These are phyloP conservation scores for Russula sp. DNA, from an alignment of 768 basidiomycete genomes.

Conservation along the genomic window DNA sequence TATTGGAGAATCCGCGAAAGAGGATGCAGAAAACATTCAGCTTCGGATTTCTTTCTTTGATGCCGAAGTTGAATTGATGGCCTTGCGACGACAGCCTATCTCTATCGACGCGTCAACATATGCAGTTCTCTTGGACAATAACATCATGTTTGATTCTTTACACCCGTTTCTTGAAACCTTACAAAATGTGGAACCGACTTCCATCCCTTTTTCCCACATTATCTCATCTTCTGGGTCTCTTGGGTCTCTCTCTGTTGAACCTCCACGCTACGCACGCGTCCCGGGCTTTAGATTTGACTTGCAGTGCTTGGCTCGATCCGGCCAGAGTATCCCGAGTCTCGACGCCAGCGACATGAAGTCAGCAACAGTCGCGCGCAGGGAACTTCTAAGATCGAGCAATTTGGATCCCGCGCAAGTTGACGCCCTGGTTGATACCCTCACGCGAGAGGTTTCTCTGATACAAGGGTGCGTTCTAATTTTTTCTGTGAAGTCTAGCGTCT, in stretches of 20 bases:
- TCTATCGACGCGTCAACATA: conserved; percentile 23
- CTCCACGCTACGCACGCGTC: background rate
- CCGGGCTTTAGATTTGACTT: conserved; percentile 56
- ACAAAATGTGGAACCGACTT: conserved; percentile 8
- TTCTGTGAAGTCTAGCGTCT: background rate
- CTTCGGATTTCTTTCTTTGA: conserved; percentile 60
- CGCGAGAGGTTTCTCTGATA: conserved; percentile 55
- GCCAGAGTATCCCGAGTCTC: conserved; percentile 34
- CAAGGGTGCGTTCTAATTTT: conserved; percentile 50
- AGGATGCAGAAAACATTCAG: conserved; percentile 32
- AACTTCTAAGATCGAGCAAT: conserved; percentile 41
- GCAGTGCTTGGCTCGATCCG: conserved; percentile 36
- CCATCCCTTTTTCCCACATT: conserved; percentile 9
- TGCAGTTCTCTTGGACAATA: conserved; percentile 19
- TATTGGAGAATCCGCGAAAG: conserved; percentile 39
- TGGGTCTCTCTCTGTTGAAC: background rate
- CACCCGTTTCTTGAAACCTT: conserved; percentile 10
- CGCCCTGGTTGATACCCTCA: conserved; percentile 55
- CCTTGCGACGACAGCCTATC: conserved; percentile 33
- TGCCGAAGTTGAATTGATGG: conserved; percentile 43
- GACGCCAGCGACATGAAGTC: conserved; percentile 39
- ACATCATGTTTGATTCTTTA: conserved; percentile 11
- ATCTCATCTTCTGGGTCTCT: background rate
- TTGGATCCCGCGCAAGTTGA: conserved; percentile 69
- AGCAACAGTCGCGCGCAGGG: conserved; percentile 38